These are phyloP conservation scores for Boletus rex-veris DNA, from an alignment of 768 basidiomycete species.

Conservation along the genomic window DNA sequence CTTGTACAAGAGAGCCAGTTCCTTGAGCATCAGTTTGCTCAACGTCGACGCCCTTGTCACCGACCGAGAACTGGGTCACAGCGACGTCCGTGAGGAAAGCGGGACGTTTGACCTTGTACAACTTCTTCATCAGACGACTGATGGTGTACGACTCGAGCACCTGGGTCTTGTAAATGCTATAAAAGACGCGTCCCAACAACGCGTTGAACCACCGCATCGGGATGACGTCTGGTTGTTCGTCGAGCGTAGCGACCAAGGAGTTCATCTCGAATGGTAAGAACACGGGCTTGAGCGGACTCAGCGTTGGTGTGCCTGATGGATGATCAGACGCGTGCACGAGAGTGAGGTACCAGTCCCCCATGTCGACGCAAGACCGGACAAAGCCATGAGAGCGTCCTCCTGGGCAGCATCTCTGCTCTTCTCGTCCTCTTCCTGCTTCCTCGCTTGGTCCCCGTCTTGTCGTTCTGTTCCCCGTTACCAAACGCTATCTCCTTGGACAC, in stretches of 20 bases:
- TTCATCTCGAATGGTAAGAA: slow-evolving; percentile 81
- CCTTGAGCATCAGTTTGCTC: slow-evolving; percentile 97
- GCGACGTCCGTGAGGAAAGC: slow-evolving; percentile 79
- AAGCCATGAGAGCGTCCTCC: slow-evolving; percentile 63
- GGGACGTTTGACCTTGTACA: slow-evolving; percentile 88
- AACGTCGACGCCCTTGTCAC: slow-evolving; percentile 79
- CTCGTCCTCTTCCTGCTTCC: slow-evolving; percentile 36
- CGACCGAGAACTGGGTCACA: slow-evolving; percentile 87
- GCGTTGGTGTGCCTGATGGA: slow-evolving; percentile 57
- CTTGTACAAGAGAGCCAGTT: slow-evolving; percentile 79
- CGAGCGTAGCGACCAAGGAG: slow-evolving; percentile 76
- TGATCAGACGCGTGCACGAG: slow-evolving; percentile 71
- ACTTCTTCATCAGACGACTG: slow-evolving; percentile 79
- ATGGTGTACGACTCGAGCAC: slow-evolving; percentile 82
- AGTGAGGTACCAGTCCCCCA: slow-evolving; percentile 96
- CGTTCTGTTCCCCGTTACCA: slow-evolving; percentile 18
- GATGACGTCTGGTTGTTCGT: slow-evolving; percentile 92
- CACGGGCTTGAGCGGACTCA: slow-evolving; percentile 56
- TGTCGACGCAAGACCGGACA: slow-evolving; percentile 79
- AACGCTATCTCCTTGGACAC: slow-evolving; percentile 49
- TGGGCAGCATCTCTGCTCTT: slow-evolving; percentile 37
- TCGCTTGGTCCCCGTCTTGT: slow-evolving; percentile 18
- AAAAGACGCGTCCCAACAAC: slow-evolving; percentile 87
- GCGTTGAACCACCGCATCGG: slow-evolving; percentile 98
- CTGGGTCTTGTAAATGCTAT: slow-evolving; percentile 85